Evolutionary conservation across 495 filamentous ascomycete genomes (phyloP), one percentile per base, ranked within the genome.

Genomic region (Aspergillus funiculosus): DNA sequence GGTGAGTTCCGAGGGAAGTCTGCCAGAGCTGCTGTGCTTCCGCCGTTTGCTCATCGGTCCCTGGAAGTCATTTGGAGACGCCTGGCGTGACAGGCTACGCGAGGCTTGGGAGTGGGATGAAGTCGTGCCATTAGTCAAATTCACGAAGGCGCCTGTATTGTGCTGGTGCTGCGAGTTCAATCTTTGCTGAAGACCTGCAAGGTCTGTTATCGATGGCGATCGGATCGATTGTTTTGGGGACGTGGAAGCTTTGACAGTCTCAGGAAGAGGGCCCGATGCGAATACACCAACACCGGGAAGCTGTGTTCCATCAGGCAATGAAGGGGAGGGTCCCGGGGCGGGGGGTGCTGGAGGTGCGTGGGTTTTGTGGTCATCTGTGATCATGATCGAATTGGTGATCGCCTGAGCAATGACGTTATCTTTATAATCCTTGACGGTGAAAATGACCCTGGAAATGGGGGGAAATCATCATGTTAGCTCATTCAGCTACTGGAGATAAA

Each of bases 341-440:
- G 63, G 60, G 41, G 68, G 51, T 27, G 68, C 61, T 17, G 69
- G 46, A 46, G 74, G 65, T 30, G 74, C 66, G 46, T 86, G 82
- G 2, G 87, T 90, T 63, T 97, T 97, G 67, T 97, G 91, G 59
- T 97, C 90, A 62, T 97, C 91, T 1, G 91, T 96, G 54, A 97
- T 95, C 75, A 95, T 84, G 43, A 95, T 92, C 0, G 87, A 83
- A 25, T 79, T 77, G 4, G 87, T 89, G 19, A 95, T 82, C n/a
- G 78, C 76, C 56, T 97, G 91, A 14, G 89, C 85, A 38, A 95
- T 63, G 15, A 94, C 64, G 30, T 80, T 79, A 57, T 78, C 81
- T 41, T 75, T 56, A 50, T 82, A 76, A 67, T 94, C 86, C 56
- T 89, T 94, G 40, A 97, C 67, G 2, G 91, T 96, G 59, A 95